phyloP scores from a whole-genome alignment of 768 basidiomycete species.

The Multifurca ochricompacta region DNA sequence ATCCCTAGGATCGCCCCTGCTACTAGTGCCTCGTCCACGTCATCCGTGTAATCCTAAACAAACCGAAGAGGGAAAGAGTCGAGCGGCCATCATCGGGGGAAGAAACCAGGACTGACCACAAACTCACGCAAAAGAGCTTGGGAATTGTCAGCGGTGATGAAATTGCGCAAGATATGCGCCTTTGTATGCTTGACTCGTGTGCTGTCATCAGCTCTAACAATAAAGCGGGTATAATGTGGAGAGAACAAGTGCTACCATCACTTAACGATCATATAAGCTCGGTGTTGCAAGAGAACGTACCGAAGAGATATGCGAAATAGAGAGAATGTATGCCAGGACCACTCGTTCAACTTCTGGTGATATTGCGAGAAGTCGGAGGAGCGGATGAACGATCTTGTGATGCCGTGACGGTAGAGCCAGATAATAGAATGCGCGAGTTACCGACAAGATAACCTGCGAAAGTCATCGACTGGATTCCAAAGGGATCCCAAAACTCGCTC shows the following conservation, averaged over 20 bases:
- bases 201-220: conserved; percentile 62
- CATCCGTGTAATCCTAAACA: conserved; percentile 72
- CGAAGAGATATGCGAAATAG: conserved; percentile 56
- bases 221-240: conserved; percentile 55
- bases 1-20: conserved; percentile 69
- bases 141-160: conserved; percentile 62
- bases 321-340: conserved; percentile 60
- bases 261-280: not conserved
- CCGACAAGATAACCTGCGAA: conserved; percentile 71
- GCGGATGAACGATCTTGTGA: conserved; percentile 54
- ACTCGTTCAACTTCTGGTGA: conserved; percentile 72
- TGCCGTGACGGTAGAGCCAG: conserved; percentile 50
- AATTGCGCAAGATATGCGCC: conserved; percentile 58
- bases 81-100: not conserved
- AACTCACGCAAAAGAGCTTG: conserved; percentile 73
- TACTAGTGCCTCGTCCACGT: conserved; percentile 63
- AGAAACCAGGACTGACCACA: conserved; percentile 45
- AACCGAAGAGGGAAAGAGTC: not conserved
- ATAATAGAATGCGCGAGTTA: conserved; percentile 66
- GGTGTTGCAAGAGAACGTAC: conserved; percentile 36
- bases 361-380: conserved; percentile 61
- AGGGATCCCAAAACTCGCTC: not conserved
- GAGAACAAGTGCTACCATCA: conserved; percentile 51
- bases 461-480: not conserved
- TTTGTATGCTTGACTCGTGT: conserved; percentile 64